These are phyloP conservation scores for Talaromyces ruber DNA, from an alignment of 495 filamentous ascomycete species.

Conservation along the genomic window DNA sequence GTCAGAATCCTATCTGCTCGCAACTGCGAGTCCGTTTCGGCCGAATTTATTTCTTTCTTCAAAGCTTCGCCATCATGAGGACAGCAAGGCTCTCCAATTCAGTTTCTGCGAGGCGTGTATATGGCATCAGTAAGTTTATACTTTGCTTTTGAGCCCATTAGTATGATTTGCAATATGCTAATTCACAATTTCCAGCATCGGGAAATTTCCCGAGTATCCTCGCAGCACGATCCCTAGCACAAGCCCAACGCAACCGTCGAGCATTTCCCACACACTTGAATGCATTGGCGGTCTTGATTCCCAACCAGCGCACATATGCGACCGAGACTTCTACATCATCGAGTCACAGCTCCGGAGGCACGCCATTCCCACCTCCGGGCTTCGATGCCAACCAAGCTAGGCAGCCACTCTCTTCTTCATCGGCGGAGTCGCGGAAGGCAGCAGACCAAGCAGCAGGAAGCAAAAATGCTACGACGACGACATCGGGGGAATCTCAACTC, in stretches of 20 bases:
- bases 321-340: constrained; percentile 63
- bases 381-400: constrained; percentile 89
- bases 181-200: constrained; percentile 18
- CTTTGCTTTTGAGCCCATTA: not conserved
- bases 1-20: constrained; percentile 9
- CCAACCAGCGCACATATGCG: constrained; percentile 48
- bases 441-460: constrained; percentile 21
- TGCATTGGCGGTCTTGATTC: constrained; percentile 58
- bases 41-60: constrained; percentile 23
- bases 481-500: not conserved
- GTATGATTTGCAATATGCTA: not conserved
- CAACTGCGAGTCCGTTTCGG: constrained; percentile 26
- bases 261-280: constrained; percentile 51
- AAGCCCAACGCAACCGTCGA: constrained; percentile 48
- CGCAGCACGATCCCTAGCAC: constrained; percentile 33
- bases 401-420: constrained; percentile 55
- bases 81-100: constrained; percentile 3
- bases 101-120: not conserved
- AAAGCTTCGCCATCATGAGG: not conserved
- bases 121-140: not conserved
- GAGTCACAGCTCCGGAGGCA: constrained; percentile 37
- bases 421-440: constrained; percentile 23
- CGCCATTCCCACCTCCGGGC: constrained; percentile 73
- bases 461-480: not conserved
- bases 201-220: constrained; percentile 26